These are phyloP conservation scores for Candida pseudofarinosa DNA, from an alignment of 805 yeast genomes.

Conservation along the genomic window DNA sequence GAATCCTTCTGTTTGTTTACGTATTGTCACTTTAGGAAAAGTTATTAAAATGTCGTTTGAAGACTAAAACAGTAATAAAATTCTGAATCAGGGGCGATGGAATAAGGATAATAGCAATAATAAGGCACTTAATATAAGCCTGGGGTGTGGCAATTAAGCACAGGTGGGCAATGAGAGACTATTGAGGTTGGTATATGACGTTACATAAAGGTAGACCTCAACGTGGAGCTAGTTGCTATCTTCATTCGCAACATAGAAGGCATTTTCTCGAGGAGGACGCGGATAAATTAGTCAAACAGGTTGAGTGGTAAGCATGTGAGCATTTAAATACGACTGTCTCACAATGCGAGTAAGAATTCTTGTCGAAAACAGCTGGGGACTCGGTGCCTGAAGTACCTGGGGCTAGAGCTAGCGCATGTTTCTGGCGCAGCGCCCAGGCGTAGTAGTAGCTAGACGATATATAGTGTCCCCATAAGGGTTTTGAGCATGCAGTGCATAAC, in stretches of 20 bases:
- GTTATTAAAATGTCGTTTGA: background rate
- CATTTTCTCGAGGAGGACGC: constrained; percentile 16
- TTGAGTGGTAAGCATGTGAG: constrained; percentile 60
- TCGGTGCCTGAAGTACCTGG: constrained; percentile 1
- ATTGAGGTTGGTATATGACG: too few relatives aligned
- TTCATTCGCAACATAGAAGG: constrained; percentile 17
- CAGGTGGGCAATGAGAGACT: too few relatives aligned
- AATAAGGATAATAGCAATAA: too few relatives aligned
- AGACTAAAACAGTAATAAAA: background rate
- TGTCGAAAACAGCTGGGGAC: constrained; percentile 4
- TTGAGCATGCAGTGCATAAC: constrained; percentile 76
- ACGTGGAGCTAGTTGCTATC: too few relatives aligned
- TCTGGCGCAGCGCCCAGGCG: constrained; percentile 52
- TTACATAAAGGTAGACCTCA: too few relatives aligned
- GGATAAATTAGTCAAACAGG: constrained; percentile 48
- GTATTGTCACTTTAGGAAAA: background rate
- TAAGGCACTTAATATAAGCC: too few relatives aligned
- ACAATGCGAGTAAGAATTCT: constrained; percentile 14
- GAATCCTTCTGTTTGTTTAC: background rate
- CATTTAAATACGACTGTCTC: constrained; percentile 58
- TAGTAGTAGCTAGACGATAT: constrained; percentile 46
- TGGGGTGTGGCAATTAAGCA: too few relatives aligned
- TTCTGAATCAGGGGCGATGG: background rate
- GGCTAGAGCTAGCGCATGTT: constrained; percentile 6
- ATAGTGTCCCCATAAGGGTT: constrained; percentile 65